Conservation (phyloP, 2,329 filamentous ascomycete genomes). For the Rugonectria rugulosa region DNA sequence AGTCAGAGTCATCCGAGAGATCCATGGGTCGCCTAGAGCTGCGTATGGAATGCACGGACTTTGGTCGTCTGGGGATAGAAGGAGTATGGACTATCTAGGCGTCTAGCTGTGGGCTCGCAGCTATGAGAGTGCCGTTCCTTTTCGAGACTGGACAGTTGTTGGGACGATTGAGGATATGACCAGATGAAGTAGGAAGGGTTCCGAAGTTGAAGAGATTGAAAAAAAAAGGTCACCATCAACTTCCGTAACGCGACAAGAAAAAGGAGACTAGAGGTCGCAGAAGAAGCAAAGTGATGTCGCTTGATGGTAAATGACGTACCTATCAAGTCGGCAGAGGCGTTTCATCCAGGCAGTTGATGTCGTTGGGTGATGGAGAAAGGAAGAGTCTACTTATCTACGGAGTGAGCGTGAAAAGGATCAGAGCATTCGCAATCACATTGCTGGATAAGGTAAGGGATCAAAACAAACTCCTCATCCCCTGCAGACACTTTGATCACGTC, state of each 20-base stretch:
- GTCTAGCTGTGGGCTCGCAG: neutral
- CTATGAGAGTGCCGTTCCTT: neutral
- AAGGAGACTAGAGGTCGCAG: neutral
- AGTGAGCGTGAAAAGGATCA: neutral
- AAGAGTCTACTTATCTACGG: neutral
- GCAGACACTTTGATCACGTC: neutral
- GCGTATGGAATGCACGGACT: neutral
- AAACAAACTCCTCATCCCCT: neutral
- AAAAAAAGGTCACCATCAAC: neutral
- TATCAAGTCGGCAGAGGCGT: neutral
- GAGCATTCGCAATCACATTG: neutral
- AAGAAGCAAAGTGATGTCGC: neutral
- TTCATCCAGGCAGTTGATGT: neutral
- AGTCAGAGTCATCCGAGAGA: conserved; percentile 59
- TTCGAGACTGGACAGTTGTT: neutral
- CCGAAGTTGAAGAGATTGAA: neutral
- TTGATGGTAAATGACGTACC: neutral
- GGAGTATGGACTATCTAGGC: neutral
- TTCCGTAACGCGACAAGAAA: neutral
- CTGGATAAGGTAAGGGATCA: neutral
- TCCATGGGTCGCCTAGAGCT: conserved; percentile 42
- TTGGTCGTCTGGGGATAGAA: neutral
- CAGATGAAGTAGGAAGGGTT: neutral
- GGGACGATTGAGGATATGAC: neutral
- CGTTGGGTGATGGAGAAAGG: neutral